Base-by-base conservation (phyloP, 305 asterid species). In the Andrographis paniculata region DNA sequence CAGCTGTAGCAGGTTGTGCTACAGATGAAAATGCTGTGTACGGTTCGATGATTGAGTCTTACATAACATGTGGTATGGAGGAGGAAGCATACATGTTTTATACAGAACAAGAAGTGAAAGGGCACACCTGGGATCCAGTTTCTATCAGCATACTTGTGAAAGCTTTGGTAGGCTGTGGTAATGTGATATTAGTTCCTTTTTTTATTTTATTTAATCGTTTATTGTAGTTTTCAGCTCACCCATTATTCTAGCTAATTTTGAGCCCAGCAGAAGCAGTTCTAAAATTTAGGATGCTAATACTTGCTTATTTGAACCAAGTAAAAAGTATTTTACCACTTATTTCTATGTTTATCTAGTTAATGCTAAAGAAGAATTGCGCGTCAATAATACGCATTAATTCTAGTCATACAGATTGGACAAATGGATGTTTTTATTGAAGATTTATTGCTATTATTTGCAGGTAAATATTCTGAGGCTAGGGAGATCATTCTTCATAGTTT, bases 71-170 rank as follows among this genome's bases (percentile, higher is more conserved):
- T 52, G 62, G 61, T 52, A 85, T 72, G 64, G 84, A 65, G 66
- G 75, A 71, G 46, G 86, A 85, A 37, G 93, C 93, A 1, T 80
- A 72, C 67, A 40, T 70, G 62, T 75, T 89, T 64, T 85, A 73
- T 65, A 82, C 61, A 69, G 78, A 89, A 64, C 86, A 64, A 55
- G 61, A 65, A 49, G 56, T 51, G 56, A 73, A 74, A 73, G 93
- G 84, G 47, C 74, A 69, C 55, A 60, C 60, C 42, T 63, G 82
- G 17, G 93, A 79, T 59, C 79, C 95, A 27, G 78, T 89, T 62
- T 79, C 94, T 38, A 64, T 85, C 66, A 89, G 98, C 79, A 63
- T 75, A 62, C 94, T 89, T 15, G 93, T 89, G 72, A 89, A 82
- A 65, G 78, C 91, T 35, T 61, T 89, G 77, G 46, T 77, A 30